Percentiles rank a stretch among this genome's conserved stretches.
Evolutionary conservation across 306 rosid genomes (phyloP).

Genomic region (Casuarina cunninghamiana): DNA sequence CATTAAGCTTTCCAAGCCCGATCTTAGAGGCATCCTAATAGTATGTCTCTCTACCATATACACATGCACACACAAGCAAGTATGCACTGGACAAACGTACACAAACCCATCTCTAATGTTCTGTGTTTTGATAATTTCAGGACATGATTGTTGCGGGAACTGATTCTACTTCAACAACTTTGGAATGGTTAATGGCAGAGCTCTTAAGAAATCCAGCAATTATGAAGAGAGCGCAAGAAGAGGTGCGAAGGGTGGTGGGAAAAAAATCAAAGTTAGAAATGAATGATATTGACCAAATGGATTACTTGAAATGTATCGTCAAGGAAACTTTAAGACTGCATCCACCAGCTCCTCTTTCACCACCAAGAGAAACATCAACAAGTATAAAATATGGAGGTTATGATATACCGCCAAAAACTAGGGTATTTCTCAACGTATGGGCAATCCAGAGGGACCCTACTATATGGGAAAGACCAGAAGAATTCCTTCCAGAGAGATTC

Average conservation of each 20-base stretch:
- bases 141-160: slow-evolving; percentile 35
- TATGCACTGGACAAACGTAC: neutral
- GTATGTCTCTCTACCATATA: neutral
- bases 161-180: slow-evolving; percentile 21
- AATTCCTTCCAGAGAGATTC: slow-evolving; percentile 40
- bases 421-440: slow-evolving; percentile 27
- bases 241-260: slow-evolving; percentile 33
- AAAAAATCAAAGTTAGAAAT: slow-evolving; percentile 12
- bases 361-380: slow-evolving; percentile 25
- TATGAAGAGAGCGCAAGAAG: slow-evolving; percentile 39
- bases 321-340: slow-evolving; percentile 39
- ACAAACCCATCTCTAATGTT: neutral
- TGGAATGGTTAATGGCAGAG: slow-evolving; percentile 43
- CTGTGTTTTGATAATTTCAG: neutral
- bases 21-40: slow-evolving; percentile 31
- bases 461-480: slow-evolving; percentile 34
- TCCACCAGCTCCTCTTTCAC: slow-evolving; percentile 31
- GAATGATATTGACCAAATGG: slow-evolving; percentile 29
- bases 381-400: slow-evolving; percentile 14
- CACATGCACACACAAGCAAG: neutral
- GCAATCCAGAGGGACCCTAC: slow-evolving; percentile 35
- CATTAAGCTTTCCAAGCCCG: slow-evolving; percentile 9
- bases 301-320: slow-evolving; percentile 33
- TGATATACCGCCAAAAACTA: slow-evolving; percentile 22
- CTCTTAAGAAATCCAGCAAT: slow-evolving; percentile 19